These are phyloP conservation scores for Aspergillus funiculosus DNA, from an alignment of 495 filamentous ascomycete species.

Conservation along the genomic window DNA sequence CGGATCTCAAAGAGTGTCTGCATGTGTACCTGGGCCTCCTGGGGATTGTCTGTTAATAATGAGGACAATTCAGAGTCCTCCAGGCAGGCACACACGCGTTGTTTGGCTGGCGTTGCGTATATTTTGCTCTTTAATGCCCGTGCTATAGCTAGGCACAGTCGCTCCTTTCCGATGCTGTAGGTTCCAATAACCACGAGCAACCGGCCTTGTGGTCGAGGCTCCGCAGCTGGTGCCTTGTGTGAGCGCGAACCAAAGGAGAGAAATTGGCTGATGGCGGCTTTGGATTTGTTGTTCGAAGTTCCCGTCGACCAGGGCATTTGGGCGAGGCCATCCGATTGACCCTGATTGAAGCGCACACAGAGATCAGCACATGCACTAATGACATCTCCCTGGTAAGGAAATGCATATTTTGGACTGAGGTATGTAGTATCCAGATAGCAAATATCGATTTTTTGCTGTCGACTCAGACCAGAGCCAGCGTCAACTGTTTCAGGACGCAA, in stretches of 20 bases:
- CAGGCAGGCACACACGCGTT: conserved; percentile 73
- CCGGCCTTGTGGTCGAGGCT: conserved; percentile 43
- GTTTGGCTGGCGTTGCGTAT: conserved; percentile 76
- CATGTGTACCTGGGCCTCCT: conserved; percentile 94
- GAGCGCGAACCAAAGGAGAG: conserved; percentile 29
- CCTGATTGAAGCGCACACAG: conserved; percentile 64
- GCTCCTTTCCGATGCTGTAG: conserved; percentile 97
- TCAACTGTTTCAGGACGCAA: conserved; percentile 69
- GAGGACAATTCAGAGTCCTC: conserved; percentile 76
- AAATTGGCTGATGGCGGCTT: conserved; percentile 54
- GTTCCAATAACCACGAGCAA: conserved; percentile 92
- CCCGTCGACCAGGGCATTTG: conserved; percentile 27
- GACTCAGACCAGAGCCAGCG: conserved; percentile 57
- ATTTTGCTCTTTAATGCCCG: conserved; percentile 83
- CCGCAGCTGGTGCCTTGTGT: conserved; percentile 4
- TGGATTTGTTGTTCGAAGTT: conserved; percentile 38
- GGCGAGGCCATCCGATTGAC: conserved; percentile 34
- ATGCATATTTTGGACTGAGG: conserved; percentile 89
- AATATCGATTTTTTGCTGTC: conserved; percentile 81
- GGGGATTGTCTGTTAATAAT: conserved; percentile 71
- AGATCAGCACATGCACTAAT: conserved; percentile 84
- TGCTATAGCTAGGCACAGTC: conserved; percentile 89
- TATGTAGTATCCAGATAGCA: conserved; percentile 99
- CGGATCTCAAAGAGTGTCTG: conserved; percentile 88
- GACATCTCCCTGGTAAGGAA: conserved; percentile 82